Conservation (phyloP, 1,284 basidiomycete species). For the Afroboletus lepidellus region DNA sequence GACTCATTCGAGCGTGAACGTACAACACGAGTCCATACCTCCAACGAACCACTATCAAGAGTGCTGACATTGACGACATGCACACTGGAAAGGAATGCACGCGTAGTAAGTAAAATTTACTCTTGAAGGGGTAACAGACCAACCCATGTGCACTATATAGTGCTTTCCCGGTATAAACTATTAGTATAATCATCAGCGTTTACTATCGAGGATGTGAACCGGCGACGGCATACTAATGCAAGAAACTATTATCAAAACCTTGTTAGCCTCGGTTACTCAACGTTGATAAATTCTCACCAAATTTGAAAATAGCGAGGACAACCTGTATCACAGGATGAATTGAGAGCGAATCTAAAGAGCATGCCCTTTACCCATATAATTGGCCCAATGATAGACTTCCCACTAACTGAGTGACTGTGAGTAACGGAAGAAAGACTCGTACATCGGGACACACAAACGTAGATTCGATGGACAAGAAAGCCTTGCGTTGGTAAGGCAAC, state of each 20-base stretch:
- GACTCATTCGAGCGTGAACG: too few relatives aligned
- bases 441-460: background rate
- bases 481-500: background rate
- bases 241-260: background rate
- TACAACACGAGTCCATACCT: too few relatives aligned
- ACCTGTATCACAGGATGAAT: conserved; percentile 3
- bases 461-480: background rate
- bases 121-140: background rate
- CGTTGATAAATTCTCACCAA: conserved; percentile 9
- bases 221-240: background rate
- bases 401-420: background rate
- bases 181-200: background rate
- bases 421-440: background rate
- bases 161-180: conserved; percentile 5
- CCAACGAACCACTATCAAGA: too few relatives aligned
- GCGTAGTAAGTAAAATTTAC: background rate
- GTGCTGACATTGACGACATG: too few relatives aligned
- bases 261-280: background rate
- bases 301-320: background rate
- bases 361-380: conserved; percentile 2
- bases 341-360: background rate
- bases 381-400: background rate
- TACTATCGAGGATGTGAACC: background rate
- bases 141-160: conserved; percentile 11
- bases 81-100: background rate